Conservation (phyloP, 106 monocot genomes). For the Hemerocallis citrina region DNA sequence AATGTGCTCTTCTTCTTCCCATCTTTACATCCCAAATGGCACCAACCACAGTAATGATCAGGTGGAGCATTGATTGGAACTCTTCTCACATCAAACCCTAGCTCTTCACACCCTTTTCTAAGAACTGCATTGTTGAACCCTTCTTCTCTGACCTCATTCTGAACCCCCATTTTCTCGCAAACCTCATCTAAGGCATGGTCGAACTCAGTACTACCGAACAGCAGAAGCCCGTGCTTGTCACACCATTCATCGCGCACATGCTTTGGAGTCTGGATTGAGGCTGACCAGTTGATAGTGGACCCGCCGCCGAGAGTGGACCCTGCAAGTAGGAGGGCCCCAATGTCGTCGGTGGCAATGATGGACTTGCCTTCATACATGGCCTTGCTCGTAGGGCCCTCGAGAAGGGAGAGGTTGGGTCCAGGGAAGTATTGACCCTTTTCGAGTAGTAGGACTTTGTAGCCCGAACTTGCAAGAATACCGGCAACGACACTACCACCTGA, state of each 20-base stretch:
- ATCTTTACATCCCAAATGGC: conserved; percentile 43
- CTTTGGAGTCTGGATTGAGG: conserved; percentile 43
- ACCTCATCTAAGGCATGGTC: conserved; percentile 45
- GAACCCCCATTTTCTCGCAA: conserved; percentile 43
- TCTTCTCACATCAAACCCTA: conserved; percentile 32
- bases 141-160: conserved; percentile 21
- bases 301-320: conserved; percentile 60
- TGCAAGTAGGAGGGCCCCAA: conserved; percentile 26
- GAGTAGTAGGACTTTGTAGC: conserved; percentile 38
- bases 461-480: conserved; percentile 24
- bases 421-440: conserved; percentile 30
- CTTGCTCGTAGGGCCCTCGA: conserved; percentile 27
- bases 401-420: conserved; percentile 19
- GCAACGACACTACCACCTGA: conserved; percentile 41
- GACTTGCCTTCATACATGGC: conserved; percentile 39
- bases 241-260: conserved; percentile 28
- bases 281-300: conserved; percentile 66
- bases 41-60: conserved; percentile 73
- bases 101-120: conserved; percentile 30
- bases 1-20: conserved; percentile 35
- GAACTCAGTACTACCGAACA: conserved; percentile 42
- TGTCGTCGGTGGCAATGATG: conserved; percentile 25
- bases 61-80: conserved; percentile 35
- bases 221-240: conserved; percentile 19
- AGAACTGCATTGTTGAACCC: conserved; percentile 36